Percentiles rank a stretch among this genome's conserved stretches.
phyloP scores from a whole-genome alignment of 2,329 filamentous ascomycete species.

The Chaetomium sp. region DNA sequence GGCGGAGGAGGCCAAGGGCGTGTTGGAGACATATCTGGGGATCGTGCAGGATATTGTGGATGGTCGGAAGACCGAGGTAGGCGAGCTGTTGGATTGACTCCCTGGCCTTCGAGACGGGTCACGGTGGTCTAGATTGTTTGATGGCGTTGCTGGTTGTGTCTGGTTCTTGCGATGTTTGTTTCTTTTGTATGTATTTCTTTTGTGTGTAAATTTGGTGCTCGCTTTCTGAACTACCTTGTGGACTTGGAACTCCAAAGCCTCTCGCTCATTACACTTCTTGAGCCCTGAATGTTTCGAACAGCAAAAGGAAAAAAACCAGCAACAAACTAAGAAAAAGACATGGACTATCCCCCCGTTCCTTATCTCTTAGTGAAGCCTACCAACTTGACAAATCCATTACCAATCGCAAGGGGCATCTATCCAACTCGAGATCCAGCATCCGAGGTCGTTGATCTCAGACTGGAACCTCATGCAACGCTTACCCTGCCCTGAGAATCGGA shows the following conservation, averaged over 20 bases:
- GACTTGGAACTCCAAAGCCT: no score
- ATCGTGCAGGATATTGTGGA: background rate
- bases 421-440: background rate
- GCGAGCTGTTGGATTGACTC: background rate
- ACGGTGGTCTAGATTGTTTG: background rate
- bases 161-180: background rate
- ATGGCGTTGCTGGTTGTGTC: background rate
- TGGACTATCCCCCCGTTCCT: background rate
- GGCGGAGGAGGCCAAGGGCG: background rate
- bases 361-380: background rate
- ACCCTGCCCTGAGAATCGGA: background rate
- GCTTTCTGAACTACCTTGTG: background rate
- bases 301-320: background rate
- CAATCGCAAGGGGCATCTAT: background rate
- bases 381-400: background rate
- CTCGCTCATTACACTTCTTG: no score
- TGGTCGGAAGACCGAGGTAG: background rate
- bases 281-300: no score
- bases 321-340: background rate
- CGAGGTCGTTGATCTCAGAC: background rate
- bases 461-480: background rate
- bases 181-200: background rate
- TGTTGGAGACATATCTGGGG: background rate
- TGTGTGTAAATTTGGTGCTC: background rate
- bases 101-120: background rate